phyloP scores from a whole-genome alignment of 2,329 filamentous ascomycete genomes.

The Fusarium acutatum region DNA sequence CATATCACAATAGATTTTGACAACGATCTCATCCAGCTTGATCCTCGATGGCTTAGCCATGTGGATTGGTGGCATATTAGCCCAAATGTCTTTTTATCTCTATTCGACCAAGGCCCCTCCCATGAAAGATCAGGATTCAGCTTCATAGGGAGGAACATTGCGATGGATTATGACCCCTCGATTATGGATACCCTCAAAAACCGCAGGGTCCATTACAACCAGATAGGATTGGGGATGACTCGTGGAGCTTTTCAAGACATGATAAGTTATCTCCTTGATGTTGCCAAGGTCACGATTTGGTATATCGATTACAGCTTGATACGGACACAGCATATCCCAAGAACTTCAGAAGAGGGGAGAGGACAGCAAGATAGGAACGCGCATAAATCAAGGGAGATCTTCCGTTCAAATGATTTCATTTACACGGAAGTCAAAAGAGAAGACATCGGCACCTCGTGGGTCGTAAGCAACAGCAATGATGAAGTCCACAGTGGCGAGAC shows the following conservation, averaged over 20 bases:
- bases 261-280: not conserved
- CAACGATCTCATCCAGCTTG: slow-evolving; percentile 9
- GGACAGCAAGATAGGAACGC: fast-evolving
- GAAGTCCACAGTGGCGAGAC: not conserved
- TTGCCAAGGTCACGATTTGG: slow-evolving; percentile 2
- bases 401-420: not conserved
- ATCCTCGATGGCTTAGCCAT: not conserved
- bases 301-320: slow-evolving; percentile 8
- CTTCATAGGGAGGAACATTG: slow-evolving; percentile 15
- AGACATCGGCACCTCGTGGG: not conserved
- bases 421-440: slow-evolving; percentile 4
- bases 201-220: not conserved
- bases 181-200: not conserved
- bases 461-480: not conserved
- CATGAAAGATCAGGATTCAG: not conserved
- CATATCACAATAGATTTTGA: slow-evolving; percentile 13
- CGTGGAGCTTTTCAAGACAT: not conserved
- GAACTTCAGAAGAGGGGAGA: fast-evolving
- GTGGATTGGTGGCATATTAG: not conserved
- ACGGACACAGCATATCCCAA: not conserved
- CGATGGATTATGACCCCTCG: slow-evolving; percentile 11
- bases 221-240: not conserved
- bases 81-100: not conserved
- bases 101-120: not conserved
- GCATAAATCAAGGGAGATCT: not conserved